These are phyloP conservation scores for Talinum fruticosum DNA, from an alignment of 148 eudicot genomes.

Conservation along the genomic window DNA sequence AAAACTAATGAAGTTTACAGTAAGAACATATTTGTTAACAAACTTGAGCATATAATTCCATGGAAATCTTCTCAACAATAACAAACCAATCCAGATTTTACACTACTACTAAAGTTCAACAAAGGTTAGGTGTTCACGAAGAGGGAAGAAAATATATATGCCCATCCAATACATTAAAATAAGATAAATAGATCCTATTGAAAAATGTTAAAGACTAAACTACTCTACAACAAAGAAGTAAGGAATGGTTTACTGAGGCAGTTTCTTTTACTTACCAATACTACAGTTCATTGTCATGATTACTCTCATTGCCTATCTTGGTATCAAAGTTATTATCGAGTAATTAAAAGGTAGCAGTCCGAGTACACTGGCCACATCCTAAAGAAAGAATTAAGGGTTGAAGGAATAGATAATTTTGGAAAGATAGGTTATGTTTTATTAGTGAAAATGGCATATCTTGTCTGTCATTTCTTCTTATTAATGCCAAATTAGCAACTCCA, in stretches of 20 bases:
- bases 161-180: too few species aligned
- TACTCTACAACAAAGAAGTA: background rate
- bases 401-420: background rate
- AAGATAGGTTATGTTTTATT: background rate
- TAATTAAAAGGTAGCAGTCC: background rate
- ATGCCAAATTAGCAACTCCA: background rate
- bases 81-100: too few species aligned
- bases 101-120: too few species aligned
- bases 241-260: background rate
- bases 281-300: background rate
- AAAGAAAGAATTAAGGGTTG: too few species aligned
- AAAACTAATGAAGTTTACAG: too few species aligned
- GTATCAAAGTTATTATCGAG: constrained; percentile 1
- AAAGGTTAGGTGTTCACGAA: too few species aligned
- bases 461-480: background rate
- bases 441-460: constrained; percentile 1
- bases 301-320: background rate
- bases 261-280: background rate
- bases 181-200: too few species aligned
- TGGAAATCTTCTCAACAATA: background rate
- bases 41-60: background rate
- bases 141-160: too few species aligned
- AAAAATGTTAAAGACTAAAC: too few species aligned
- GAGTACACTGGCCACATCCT: background rate
- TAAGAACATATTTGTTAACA: background rate